phyloP scores from a whole-genome alignment of 106 monocot genomes.

The Platanthera zijinensis region DNA sequence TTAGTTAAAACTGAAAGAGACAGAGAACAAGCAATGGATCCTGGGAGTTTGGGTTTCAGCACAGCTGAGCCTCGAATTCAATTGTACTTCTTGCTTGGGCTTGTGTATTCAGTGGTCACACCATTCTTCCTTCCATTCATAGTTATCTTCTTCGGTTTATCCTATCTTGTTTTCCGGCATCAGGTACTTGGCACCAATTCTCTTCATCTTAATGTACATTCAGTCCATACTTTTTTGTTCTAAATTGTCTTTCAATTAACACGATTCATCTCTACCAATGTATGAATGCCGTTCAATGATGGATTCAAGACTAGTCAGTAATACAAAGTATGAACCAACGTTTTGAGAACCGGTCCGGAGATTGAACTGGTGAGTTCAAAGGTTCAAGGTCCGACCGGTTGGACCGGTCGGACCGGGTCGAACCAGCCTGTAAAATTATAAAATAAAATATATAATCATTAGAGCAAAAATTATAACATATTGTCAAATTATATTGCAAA shows the following conservation, averaged over 20 bases:
- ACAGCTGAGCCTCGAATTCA: conserved; percentile 80
- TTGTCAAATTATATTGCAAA: too few species aligned
- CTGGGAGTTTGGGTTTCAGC: conserved; percentile 72
- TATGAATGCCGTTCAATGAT: too few species aligned
- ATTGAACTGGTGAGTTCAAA: too few species aligned
- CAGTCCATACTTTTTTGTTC: background rate
- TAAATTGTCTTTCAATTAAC: background rate
- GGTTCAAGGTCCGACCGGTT: too few species aligned
- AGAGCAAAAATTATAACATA: too few species aligned
- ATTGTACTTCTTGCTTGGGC: conserved; percentile 88
- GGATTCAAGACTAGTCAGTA: too few species aligned
- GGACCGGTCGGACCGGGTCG: too few species aligned
- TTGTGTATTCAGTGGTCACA: conserved; percentile 80
- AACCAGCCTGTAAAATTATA: too few species aligned
- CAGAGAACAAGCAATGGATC: conserved; percentile 87
- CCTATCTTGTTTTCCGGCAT: conserved; percentile 79
- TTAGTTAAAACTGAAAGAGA: conserved; percentile 87
- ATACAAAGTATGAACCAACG: too few species aligned
- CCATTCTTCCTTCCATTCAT: conserved; percentile 90
- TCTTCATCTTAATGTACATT: background rate
- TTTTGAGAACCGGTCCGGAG: too few species aligned
- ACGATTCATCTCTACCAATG: background rate
- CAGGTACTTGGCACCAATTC: conserved; percentile 39
- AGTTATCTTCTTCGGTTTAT: conserved; percentile 61
- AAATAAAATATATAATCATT: too few species aligned